Evolutionary conservation across 768 basidiomycete species (phyloP), one percentile per base, ranked within the genome.

Genomic region (Amylocystis lapponica): DNA sequence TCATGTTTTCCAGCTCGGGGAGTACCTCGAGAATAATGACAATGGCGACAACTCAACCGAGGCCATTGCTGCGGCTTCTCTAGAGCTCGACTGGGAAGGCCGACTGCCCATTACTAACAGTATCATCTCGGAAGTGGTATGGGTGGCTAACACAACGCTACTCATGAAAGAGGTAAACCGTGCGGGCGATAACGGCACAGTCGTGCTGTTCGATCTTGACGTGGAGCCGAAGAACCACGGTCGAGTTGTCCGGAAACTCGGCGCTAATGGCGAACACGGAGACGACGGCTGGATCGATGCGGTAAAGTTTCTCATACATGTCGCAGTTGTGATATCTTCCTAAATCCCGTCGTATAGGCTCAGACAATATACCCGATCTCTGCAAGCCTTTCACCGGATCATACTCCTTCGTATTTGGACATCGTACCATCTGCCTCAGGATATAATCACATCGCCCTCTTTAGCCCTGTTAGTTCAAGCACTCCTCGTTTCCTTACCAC

Each of bases 201-300:
- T 93, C 0, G 76, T 93, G 0, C 58, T 86, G 9, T 96, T 97
- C 53, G 74, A 88, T 50, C 59, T 81, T 43, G n/a, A n/a, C n/a
- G 54, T 48, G 1, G 55, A 53, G 6, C 57, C 41, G 10, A 51
- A 51, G 19, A 57, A 56, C 36, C 51, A 53, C 7, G 80, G 82
- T 6, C 57, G 52, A 35, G 78, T 90, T 12, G 86, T 91, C 7
- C 69, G 95, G 45, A 82, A 71, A 47, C 70, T 95, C 9, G 95
- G 93, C 4, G 75, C 78, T 57, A 58, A 81, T 27, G 95, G 90
- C 5, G 94, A 93, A 54, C 75, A 95, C 56, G 85, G 81, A 0
- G 95, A 96, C 56, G 79, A 80, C 27, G 96, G 96, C 1, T 99
- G 96, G 96, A 91, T 97, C 48, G 89, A 97, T 39, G 67, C 78